These are phyloP conservation scores for Penicillium desertorum DNA, from an alignment of 495 filamentous ascomycete species.

Conservation along the genomic window DNA sequence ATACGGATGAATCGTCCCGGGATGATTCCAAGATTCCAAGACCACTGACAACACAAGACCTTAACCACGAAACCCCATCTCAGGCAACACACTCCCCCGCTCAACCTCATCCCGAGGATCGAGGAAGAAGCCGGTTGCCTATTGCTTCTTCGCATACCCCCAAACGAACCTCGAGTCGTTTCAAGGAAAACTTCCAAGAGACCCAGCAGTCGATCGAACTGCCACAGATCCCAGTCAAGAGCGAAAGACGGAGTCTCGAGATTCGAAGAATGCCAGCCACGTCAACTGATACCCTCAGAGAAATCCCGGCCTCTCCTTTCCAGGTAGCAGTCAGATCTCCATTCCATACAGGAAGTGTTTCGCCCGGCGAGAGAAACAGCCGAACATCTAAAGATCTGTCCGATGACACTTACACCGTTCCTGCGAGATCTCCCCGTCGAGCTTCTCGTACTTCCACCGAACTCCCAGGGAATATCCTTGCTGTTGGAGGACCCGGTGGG, in stretches of 20 bases:
- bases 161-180: slow-evolving; percentile 7
- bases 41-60: not conserved
- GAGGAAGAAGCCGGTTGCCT: slow-evolving; percentile 10
- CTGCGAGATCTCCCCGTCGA: slow-evolving; percentile 7
- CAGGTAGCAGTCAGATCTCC: slow-evolving; percentile 6
- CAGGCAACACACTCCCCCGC: not conserved
- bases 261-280: slow-evolving; percentile 1
- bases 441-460: slow-evolving; percentile 1
- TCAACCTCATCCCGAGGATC: slow-evolving; percentile 6
- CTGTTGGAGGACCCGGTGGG: not conserved
- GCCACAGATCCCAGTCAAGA: slow-evolving; percentile 11
- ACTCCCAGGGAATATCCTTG: not conserved
- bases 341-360: slow-evolving; percentile 11
- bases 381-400: slow-evolving; percentile 9
- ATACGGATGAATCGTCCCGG: slow-evolving; percentile 9
- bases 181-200: slow-evolving; percentile 12
- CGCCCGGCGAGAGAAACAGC: slow-evolving; percentile 1
- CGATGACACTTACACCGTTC: not conserved
- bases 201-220: not conserved
- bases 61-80: not conserved
- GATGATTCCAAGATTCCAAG: slow-evolving; percentile 3
- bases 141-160: not conserved
- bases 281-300: not conserved
- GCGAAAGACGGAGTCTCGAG: slow-evolving; percentile 7
- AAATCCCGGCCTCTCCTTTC: slow-evolving; percentile 6